Base-by-base conservation (phyloP, 2,329 filamentous ascomycete genomes). In the Colletotrichum lentis region DNA sequence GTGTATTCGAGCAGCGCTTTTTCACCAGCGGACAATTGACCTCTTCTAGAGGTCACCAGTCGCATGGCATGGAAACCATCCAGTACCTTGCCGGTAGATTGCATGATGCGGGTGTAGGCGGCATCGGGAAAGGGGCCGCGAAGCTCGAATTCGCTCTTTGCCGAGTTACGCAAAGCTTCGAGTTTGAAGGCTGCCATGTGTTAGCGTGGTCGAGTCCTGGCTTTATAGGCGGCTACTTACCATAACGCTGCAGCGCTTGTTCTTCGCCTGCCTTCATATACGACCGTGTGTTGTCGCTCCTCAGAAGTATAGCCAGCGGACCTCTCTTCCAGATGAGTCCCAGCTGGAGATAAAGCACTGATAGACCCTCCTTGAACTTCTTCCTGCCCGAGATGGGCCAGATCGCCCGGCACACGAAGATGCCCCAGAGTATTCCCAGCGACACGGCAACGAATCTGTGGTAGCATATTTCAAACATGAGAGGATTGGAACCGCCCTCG, bases 61-160 rank as follows among this genome's bases (percentile, higher is more conserved):
- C 95, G 96, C 93, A 99, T 97, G 59, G 94, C 93, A 75, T 98
- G 94, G 78, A 99, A 97, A 44, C 93, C 91, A 78, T 97, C 94
- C 5, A 98, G 88, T 79, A 97, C 92, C 60, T 91, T 89, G 70
- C 91, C 90, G 1, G 94, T 97, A 11, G 90, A 90, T 24, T 88
- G 86, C 76, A 98, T 86, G 65, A 98, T 91, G 43, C 89, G 87
- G 5, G 86, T 87, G 76, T 92, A 94, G 18, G 88, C 85, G 50
- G 86, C 87, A 70, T 90, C 86, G 1, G 94, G 93, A 73, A 99
- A 99, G 0, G 94, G 93, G 0, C 95, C 92, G 47, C 90, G 88
- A 7, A 99, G 86, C 77, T 97, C 92, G 74, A 97, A 97, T 77
- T 99, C 96, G 27, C 88, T 91, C n/a, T 86, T 84, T 0, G 94